These are phyloP conservation scores for Botrytis galanthina DNA, from an alignment of 2,329 filamentous ascomycete genomes.

Conservation along the genomic window DNA sequence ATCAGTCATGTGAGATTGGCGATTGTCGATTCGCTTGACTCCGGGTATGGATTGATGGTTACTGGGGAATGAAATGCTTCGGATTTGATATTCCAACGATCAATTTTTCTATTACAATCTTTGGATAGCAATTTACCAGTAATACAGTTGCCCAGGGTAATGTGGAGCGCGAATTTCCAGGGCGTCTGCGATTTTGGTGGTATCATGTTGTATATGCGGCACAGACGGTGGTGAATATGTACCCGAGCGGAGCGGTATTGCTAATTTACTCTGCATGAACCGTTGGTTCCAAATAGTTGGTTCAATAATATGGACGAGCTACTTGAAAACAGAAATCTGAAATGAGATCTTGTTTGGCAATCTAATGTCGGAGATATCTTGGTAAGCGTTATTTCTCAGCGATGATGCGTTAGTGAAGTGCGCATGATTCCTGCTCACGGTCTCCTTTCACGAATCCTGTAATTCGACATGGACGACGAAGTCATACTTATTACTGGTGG, in stretches of 20 bases:
- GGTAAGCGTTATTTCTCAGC: background rate
- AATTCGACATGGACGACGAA: background rate
- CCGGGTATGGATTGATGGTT: background rate
- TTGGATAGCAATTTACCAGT: background rate
- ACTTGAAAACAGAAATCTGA: accelerated
- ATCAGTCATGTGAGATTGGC: background rate
- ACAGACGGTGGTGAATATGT: background rate
- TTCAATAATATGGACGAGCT: background rate
- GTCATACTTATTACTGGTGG: background rate
- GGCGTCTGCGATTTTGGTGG: background rate
- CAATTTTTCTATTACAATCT: accelerated
- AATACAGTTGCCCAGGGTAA: background rate
- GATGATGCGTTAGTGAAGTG: background rate
- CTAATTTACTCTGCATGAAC: background rate
- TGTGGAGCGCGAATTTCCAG: background rate
- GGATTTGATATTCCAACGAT: background rate
- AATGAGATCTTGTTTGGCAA: too few species aligned
- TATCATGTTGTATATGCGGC: background rate
- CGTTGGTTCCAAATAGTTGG: accelerated
- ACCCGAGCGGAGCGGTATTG: background rate
- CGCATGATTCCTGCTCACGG: background rate
- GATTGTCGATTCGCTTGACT: background rate
- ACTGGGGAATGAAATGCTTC: background rate
- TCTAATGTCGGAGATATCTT: too few species aligned
- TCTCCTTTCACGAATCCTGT: background rate